These are phyloP conservation scores for Xylaria hypoxylon DNA, from an alignment of 2,329 filamentous ascomycete species.

Conservation along the genomic window DNA sequence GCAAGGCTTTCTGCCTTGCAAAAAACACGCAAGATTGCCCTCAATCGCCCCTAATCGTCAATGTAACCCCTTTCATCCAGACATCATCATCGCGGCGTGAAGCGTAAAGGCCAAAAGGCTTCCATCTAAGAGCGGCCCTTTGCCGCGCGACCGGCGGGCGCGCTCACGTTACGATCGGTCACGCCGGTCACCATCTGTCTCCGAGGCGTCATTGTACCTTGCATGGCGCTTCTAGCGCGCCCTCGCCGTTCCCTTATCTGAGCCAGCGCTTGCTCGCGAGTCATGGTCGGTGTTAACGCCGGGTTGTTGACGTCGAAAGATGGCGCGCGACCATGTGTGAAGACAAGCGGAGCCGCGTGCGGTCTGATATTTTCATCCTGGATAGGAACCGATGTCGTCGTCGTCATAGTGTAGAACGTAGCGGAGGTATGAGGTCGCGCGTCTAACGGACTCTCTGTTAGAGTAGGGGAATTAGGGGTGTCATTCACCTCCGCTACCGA, in stretches of 20 bases:
- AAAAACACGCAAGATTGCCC: background rate
- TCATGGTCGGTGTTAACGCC: slow-evolving; percentile 73
- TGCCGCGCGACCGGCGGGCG: slow-evolving; percentile 53
- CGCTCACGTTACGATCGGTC: slow-evolving; percentile 60
- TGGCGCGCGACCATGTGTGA: slow-evolving; percentile 44
- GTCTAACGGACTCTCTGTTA: slow-evolving; percentile 17
- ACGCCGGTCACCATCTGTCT: slow-evolving; percentile 68
- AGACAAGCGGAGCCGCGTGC: slow-evolving; percentile 43
- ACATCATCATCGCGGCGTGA: slow-evolving; percentile 23
- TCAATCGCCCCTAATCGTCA: background rate
- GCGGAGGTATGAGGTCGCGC: slow-evolving; percentile 60
- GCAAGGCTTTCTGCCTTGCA: background rate
- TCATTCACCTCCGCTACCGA: slow-evolving; percentile 26
- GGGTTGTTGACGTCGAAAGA: slow-evolving; percentile 68
- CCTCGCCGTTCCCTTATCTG: slow-evolving; percentile 79
- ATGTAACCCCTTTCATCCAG: background rate
- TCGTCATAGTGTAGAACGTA: slow-evolving; percentile 61
- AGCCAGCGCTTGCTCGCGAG: slow-evolving; percentile 78
- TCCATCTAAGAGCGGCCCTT: slow-evolving; percentile 45
- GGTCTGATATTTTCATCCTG: slow-evolving; percentile 57
- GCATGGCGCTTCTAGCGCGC: slow-evolving; percentile 75
- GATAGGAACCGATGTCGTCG: slow-evolving; percentile 65
- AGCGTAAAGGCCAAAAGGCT: slow-evolving; percentile 20
- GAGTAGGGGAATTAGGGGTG: slow-evolving; percentile 25
- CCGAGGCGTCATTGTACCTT: slow-evolving; percentile 70